These are phyloP conservation scores for Termitomyces heimii DNA, from an alignment of 768 basidiomycete species.

Conservation along the genomic window DNA sequence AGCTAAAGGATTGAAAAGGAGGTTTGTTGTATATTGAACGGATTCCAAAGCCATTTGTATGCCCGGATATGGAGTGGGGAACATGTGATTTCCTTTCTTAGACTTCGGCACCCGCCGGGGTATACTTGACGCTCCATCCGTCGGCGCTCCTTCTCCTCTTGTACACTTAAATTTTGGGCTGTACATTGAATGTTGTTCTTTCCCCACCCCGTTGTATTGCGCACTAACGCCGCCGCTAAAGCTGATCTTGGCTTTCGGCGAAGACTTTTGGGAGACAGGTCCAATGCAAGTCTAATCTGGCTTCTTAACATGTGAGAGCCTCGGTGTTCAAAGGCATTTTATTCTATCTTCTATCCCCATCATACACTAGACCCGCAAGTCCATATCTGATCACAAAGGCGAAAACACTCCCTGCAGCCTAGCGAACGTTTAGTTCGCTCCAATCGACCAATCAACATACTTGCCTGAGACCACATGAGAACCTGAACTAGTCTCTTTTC, in stretches of 20 bases:
- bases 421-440: background rate
- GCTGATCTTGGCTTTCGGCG: background rate
- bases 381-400: slow-evolving; percentile 91
- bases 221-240: background rate
- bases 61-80: slow-evolving; percentile 17
- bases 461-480: slow-evolving; percentile 72
- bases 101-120: slow-evolving; percentile 8
- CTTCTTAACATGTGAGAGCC: slow-evolving; percentile 4
- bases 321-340: background rate
- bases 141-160: slow-evolving; percentile 14
- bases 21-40: slow-evolving; percentile 20
- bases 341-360: slow-evolving; percentile 78
- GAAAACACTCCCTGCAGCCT: slow-evolving; percentile 70
- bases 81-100: slow-evolving; percentile 40
- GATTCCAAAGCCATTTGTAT: slow-evolving; percentile 10
- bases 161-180: background rate
- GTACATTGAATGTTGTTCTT: background rate
- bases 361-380: slow-evolving; percentile 83
- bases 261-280: background rate
- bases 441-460: background rate
- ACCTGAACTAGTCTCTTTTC: slow-evolving; percentile 75
- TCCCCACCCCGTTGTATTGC: background rate
- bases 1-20: slow-evolving; percentile 12
- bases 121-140: slow-evolving; percentile 11
- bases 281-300: background rate